phyloP scores from a whole-genome alignment of 306 rosid species.

The Fagus crenata region DNA sequence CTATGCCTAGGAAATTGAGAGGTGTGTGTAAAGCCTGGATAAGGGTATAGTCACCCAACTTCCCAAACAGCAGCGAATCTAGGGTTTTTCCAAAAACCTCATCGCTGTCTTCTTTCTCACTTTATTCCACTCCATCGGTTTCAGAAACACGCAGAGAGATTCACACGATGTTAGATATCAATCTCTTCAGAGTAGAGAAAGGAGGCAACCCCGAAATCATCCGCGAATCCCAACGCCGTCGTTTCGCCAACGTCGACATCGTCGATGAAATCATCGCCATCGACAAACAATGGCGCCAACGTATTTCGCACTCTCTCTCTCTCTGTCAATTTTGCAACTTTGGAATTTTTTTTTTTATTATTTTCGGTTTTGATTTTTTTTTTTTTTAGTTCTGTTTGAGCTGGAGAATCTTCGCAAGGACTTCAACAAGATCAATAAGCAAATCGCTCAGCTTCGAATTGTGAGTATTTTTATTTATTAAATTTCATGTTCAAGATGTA shows the following conservation, averaged over 20 bases:
- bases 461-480: conserved; percentile 32
- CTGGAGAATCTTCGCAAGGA: conserved; percentile 70
- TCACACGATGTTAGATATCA: conserved; percentile 71
- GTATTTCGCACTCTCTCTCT: conserved; percentile 36
- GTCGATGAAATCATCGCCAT: conserved; percentile 82
- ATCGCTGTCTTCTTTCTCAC: neutral
- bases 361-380: neutral
- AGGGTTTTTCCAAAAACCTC: neutral
- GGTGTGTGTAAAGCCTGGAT: neutral
- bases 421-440: conserved; percentile 75
- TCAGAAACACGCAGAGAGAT: neutral
- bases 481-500: neutral
- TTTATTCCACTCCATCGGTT: neutral
- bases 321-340: neutral
- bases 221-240: conserved; percentile 96
- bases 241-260: conserved; percentile 65
- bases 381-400: conserved; percentile 61
- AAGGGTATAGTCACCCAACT: neutral
- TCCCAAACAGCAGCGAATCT: neutral
- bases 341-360: neutral
- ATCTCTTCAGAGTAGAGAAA: conserved; percentile 82
- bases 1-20: no score
- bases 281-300: conserved; percentile 91
- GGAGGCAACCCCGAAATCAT: conserved; percentile 80
- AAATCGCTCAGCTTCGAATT: conserved; percentile 61